Base-by-base conservation (phyloP, 1,139 yeast species). In the Nakaseomyces bracarensis region DNA sequence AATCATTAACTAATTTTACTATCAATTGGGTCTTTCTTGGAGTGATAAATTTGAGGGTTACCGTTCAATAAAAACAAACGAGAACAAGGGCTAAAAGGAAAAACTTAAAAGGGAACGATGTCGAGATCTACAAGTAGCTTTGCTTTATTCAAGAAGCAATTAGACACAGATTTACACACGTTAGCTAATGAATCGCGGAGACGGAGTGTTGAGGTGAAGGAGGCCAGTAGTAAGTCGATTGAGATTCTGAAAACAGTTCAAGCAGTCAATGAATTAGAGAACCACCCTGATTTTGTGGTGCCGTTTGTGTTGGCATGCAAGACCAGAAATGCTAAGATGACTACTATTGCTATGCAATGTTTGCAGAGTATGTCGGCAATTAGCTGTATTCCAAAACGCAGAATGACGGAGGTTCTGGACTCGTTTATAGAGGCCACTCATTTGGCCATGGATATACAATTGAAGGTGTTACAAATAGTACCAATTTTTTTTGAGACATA, bases 381-480 rank as follows among this genome's bases (percentile, higher is more conserved):
- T 10, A 63, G 66, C 16, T 72, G 75, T 2, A 60, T 89, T 9
- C 78, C 86, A 0, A 62, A 68, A 1, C 64, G 67, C 1, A 71
- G 75, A 43, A 61, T 84, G 21, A 68, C 68, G 21, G 68, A 72
- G 5, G 69, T 87, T 4, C 64, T 89, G 25, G 79, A 75, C 28
- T 79, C 91, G 0, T 68, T 89, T 30, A 66, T 69, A 31, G 93
- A 83, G 44, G 85, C 95, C 0, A 74, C 93, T 0, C 80, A 78
- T 53, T 66, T 83, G 33, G 85, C 93, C 0, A 70, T 76, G 25
- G 97, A 91, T 40, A 82, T 85, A 38, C 96, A 89, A 60, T 70
- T 91, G 47, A 81, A 87, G 54, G 81, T 87, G n/a, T 66, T 91
- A 28, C 98, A 91, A 64, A 71, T 86, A 23, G 68, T 89, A 25